Percentiles rank a stretch among this genome's conserved stretches.
Conservation (phyloP, 2,329 filamentous ascomycete genomes). For the Pseudofabraea citricarpa region DNA sequence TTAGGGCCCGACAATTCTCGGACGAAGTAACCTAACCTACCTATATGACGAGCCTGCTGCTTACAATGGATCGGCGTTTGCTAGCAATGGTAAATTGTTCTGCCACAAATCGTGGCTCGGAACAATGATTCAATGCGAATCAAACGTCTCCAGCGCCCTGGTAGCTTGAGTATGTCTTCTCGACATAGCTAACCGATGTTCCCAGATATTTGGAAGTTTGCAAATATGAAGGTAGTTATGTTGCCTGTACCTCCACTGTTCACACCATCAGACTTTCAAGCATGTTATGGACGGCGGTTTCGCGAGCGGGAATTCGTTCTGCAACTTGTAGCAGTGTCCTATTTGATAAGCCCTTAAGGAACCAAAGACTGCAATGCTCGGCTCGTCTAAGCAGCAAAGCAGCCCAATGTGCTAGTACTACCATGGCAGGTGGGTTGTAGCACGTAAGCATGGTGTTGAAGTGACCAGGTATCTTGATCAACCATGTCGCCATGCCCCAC, state of each 20-base stretch:
- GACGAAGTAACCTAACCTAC: too few relatives aligned
- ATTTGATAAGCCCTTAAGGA: slow-evolving; percentile 1
- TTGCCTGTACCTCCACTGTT: background rate
- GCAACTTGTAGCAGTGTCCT: background rate
- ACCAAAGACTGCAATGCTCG: background rate
- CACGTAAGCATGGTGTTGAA: background rate
- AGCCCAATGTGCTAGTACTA: slow-evolving; percentile 3
- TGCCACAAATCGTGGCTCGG: too few relatives aligned
- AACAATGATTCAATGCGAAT: too few relatives aligned
- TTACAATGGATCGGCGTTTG: too few relatives aligned
- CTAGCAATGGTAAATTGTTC: too few relatives aligned
- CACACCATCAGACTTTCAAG: background rate
- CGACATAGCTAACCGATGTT: too few relatives aligned
- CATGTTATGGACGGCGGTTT: background rate
- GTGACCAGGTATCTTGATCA: background rate
- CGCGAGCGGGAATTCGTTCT: background rate
- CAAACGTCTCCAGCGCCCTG: too few relatives aligned
- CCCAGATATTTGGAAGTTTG: too few relatives aligned
- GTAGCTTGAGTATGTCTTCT: too few relatives aligned
- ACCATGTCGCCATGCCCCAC: slow-evolving; percentile 1
- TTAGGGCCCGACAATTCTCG: slow-evolving; percentile 9
- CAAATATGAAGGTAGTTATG: too few relatives aligned
- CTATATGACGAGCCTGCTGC: too few relatives aligned
- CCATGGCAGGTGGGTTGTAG: background rate
- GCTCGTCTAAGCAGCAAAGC: background rate